Percentiles rank a stretch among this genome's conserved stretches.
Evolutionary conservation across 495 filamentous ascomycete genomes (phyloP).

Genomic region (Xylaria scruposa): DNA sequence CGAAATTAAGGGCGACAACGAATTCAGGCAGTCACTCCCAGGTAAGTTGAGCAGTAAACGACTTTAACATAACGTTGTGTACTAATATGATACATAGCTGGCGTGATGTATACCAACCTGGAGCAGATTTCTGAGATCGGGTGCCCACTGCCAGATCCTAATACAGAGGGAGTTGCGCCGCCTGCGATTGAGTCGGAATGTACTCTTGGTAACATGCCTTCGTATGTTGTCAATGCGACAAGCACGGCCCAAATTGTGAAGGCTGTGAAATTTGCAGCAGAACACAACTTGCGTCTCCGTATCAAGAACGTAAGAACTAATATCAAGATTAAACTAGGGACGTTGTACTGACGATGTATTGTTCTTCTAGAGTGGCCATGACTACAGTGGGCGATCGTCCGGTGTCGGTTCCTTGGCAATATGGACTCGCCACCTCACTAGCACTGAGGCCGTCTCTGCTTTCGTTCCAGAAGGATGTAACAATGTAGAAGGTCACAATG

Average conservation of each 20-base stretch:
- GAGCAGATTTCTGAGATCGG: conserved; percentile 12
- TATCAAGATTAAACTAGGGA: background rate
- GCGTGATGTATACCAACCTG: conserved; percentile 22
- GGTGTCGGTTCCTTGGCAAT: conserved; percentile 57
- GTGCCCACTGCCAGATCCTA: background rate
- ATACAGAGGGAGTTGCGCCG: conserved; percentile 20
- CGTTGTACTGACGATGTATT: conserved; percentile 49
- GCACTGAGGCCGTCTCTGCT: background rate
- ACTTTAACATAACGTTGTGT: background rate
- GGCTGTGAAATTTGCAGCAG: conserved; percentile 33
- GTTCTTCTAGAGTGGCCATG: conserved; percentile 61
- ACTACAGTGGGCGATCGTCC: conserved; percentile 63
- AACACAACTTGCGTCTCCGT: conserved; percentile 33
- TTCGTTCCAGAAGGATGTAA: conserved; percentile 27
- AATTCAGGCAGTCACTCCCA: conserved; percentile 9
- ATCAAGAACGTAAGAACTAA: conserved; percentile 29
- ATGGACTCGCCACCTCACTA: conserved; percentile 59
- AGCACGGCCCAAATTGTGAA: conserved; percentile 24
- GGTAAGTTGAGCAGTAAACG: background rate
- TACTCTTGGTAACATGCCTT: conserved; percentile 16
- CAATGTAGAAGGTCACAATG: conserved; percentile 33
- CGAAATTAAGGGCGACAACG: conserved; percentile 4
- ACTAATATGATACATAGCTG: background rate
- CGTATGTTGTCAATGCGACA: conserved; percentile 36
- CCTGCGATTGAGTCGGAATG: conserved; percentile 23